Conservation (phyloP, 2,329 filamentous ascomycete species). For the Allantophomopsis lycopodina region DNA sequence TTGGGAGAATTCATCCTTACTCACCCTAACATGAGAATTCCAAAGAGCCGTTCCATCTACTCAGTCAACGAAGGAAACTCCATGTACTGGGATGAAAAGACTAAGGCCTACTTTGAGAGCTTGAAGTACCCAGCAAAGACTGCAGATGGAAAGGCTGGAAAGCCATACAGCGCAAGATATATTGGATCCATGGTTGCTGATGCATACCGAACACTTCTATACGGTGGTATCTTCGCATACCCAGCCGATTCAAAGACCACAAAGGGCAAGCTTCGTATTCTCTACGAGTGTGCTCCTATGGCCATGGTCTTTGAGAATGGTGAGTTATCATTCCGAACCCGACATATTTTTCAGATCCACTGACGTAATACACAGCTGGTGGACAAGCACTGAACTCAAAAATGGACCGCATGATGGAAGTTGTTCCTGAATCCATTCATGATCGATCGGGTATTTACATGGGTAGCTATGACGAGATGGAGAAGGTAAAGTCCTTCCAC, state of each 20-base stretch:
- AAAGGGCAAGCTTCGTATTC: slow-evolving; percentile 92
- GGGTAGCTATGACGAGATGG: too few species aligned
- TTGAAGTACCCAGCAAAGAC: slow-evolving; percentile 61
- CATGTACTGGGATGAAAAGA: slow-evolving; percentile 84
- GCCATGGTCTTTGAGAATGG: slow-evolving; percentile 98
- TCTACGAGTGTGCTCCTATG: slow-evolving; percentile 99
- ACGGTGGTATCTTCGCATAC: slow-evolving; percentile 96
- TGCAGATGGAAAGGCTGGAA: slow-evolving; percentile 36
- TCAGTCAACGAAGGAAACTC: slow-evolving; percentile 98
- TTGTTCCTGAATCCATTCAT: slow-evolving; percentile 86
- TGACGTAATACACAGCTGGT: slow-evolving; percentile 49
- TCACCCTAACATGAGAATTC: slow-evolving; percentile 86
- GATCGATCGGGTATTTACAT: slow-evolving; percentile 93
- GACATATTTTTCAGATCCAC: neutral
- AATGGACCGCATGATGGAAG: slow-evolving; percentile 81
- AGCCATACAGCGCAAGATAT: slow-evolving; percentile 90
- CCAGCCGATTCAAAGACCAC: slow-evolving; percentile 96
- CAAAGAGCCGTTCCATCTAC: slow-evolving; percentile 74
- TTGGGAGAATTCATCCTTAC: slow-evolving; percentile 98
- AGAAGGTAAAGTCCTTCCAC: too few species aligned
- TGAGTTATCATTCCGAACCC: slow-evolving; percentile 27
- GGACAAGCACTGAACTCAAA: slow-evolving; percentile 84
- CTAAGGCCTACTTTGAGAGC: slow-evolving; percentile 77
- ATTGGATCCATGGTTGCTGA: slow-evolving; percentile 98
- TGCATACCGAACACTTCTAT: slow-evolving; percentile 87